These are phyloP conservation scores for Suillus lakei DNA, from an alignment of 768 basidiomycete species.

Conservation along the genomic window DNA sequence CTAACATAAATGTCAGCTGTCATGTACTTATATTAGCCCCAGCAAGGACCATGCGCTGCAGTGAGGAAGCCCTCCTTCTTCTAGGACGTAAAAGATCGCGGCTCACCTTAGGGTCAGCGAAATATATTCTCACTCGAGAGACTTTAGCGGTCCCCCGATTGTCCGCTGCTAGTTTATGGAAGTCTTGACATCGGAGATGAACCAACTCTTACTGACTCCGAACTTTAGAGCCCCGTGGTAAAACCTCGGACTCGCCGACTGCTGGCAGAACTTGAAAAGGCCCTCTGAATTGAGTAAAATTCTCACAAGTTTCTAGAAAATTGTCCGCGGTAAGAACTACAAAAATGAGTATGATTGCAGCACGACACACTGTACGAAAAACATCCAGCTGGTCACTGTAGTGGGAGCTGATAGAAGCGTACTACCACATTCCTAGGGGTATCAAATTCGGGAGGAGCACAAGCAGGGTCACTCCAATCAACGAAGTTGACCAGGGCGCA, in stretches of 20 bases:
- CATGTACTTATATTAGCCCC: not conserved
- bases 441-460: conserved; percentile 9
- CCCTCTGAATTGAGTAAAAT: conserved; percentile 1
- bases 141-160: conserved; percentile 4
- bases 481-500: not conserved
- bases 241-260: conserved; percentile 5
- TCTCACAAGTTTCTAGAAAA: not conserved
- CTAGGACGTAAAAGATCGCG: not conserved
- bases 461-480: conserved; percentile 5
- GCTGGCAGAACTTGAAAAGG: conserved; percentile 2
- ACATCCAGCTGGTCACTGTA: not conserved
- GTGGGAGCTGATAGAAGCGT: not conserved
- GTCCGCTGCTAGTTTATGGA: conserved; percentile 1
- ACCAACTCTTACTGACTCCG: conserved; percentile 1
- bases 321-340: not conserved
- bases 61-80: not conserved
- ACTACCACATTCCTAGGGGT: not conserved
- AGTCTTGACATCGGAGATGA: conserved; percentile 8
- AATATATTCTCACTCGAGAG: not conserved
- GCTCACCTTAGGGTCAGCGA: not conserved
- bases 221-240: not conserved
- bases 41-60: not conserved
- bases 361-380: not conserved
- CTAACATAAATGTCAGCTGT: not conserved
- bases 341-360: not conserved